Base-by-base conservation (phyloP, 371 early-diverging fungal genomes). In the Nematocida sp. region DNA sequence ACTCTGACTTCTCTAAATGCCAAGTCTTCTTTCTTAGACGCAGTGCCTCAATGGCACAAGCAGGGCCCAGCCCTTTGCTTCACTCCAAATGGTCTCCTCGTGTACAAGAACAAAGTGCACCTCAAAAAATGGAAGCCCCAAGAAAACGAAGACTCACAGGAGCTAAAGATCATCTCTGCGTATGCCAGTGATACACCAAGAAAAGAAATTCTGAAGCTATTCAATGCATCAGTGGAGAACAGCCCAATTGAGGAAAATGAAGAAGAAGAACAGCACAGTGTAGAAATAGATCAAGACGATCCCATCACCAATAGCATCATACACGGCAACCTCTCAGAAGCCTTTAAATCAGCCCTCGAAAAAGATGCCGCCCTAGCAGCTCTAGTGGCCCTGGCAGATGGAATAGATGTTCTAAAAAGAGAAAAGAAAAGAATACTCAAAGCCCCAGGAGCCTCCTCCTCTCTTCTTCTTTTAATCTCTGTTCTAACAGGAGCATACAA, bases 1-100 rank as follows among this genome's bases (percentile, higher is more conserved):
- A 71, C 63, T 1, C 64, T 71, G 23, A 71, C 75, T 20, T 71
- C 75, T 9, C 57, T 71, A 25, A 71, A 71, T 63, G 75, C 75
- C 5, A 4, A 54, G 18, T 60, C 60, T 13, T 50, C 60, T 18
- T 71, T 71, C 45, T 39, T 71, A 25, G 75, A 63, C 33, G 47
- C 30, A n/a, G 36, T 71, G 3, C 75, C 75, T 18, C 25, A 32
- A 38, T 71, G 75, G 75, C 75, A 71, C 53, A 51, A 71, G 64
- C 60, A 60, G 42, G 63, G 51, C 0, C 20, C 51, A 36, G 75
- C 59, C 18, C 18, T 71, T 1, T 71, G 63, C 64, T 71, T 59
- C 33, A 53, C 63, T 3, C 5, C 11, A 16, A 20, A 25, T 1
- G 75, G 75, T 11, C 53, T 71, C 2, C 23, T 71, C 9, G 53